A percentile compares a stretch with the other conserved stretches of the same genome.
Evolutionary conservation across 2,329 filamentous ascomycete genomes (phyloP).

Genomic region (Pseudopithomyces chartarum): DNA sequence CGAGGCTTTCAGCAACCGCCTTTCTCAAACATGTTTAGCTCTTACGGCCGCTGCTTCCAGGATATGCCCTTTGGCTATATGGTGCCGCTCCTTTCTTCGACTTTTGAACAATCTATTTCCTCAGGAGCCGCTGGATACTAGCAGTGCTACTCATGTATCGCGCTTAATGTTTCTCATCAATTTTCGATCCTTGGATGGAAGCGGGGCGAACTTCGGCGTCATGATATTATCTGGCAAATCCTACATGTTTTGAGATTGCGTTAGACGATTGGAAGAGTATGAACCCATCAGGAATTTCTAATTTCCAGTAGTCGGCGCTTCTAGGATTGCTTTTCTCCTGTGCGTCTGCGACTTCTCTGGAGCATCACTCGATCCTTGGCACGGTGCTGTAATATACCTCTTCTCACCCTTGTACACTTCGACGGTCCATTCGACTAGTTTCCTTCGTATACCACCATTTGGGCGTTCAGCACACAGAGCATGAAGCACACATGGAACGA

Average conservation of each 20-base stretch:
- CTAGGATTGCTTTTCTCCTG: constrained; percentile 9
- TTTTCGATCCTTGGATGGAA: constrained; percentile 18
- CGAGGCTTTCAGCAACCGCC: background rate
- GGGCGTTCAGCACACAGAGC: constrained; percentile 15
- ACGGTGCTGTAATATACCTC: background rate
- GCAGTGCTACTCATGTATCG: constrained; percentile 16
- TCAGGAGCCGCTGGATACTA: constrained; percentile 36
- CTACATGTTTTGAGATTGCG: constrained; percentile 17
- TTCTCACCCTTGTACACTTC: constrained; percentile 7
- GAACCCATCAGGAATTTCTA: constrained; percentile 11
- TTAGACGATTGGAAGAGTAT: constrained; percentile 18
- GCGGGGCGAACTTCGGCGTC: constrained; percentile 24
- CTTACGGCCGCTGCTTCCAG: background rate
- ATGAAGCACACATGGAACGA: constrained; percentile 21
- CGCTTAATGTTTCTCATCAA: constrained; percentile 15
- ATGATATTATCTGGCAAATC: constrained; percentile 14
- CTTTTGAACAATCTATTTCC: constrained; percentile 21
- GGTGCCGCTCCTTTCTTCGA: background rate
- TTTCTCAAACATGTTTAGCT: background rate
- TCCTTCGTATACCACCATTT: constrained; percentile 10
- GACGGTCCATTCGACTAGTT: background rate
- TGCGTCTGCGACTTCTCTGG: background rate
- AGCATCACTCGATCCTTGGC: background rate
- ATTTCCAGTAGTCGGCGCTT: background rate
- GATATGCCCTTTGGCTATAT: background rate